These are phyloP conservation scores for Hsuehochloa calcarea DNA, from an alignment of 176 grass and related monocot genomes.

Conservation along the genomic window DNA sequence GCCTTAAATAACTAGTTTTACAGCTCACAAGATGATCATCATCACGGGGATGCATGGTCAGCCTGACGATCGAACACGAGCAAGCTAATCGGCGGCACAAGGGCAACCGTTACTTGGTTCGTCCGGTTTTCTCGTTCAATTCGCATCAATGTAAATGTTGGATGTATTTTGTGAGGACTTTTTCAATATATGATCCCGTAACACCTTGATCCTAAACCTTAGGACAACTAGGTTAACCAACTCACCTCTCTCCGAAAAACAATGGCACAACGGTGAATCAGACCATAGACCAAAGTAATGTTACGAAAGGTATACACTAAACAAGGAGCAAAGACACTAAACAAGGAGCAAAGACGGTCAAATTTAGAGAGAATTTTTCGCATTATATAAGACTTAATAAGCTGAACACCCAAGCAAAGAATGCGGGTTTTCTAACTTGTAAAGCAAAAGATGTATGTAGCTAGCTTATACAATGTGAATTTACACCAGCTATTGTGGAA, in stretches of 20 bases:
- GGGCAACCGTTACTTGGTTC: background rate
- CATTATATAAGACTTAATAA: background rate
- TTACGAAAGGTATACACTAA: background rate
- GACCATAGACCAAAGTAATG: background rate
- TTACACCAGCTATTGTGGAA: background rate
- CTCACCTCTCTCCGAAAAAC: background rate
- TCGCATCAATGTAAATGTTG: background rate
- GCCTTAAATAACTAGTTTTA: background rate
- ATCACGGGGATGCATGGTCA: constrained; percentile 1
- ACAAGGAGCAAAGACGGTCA: background rate
- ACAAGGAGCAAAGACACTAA: background rate
- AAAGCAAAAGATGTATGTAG: background rate
- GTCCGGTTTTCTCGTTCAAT: background rate
- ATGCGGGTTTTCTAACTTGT: background rate
- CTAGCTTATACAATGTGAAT: background rate
- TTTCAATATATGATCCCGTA: background rate
- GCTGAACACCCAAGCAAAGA: background rate
- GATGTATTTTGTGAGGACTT: background rate
- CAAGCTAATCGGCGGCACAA: background rate
- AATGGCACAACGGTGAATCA: background rate
- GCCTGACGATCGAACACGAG: background rate
- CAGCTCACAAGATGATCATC: background rate
- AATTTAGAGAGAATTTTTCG: background rate
- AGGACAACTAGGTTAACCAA: background rate
- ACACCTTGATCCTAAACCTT: background rate